A percentile compares a stretch with the other conserved stretches of the same genome.
phyloP scores from a whole-genome alignment of 345 rosid genomes.

The Punica granatum region DNA sequence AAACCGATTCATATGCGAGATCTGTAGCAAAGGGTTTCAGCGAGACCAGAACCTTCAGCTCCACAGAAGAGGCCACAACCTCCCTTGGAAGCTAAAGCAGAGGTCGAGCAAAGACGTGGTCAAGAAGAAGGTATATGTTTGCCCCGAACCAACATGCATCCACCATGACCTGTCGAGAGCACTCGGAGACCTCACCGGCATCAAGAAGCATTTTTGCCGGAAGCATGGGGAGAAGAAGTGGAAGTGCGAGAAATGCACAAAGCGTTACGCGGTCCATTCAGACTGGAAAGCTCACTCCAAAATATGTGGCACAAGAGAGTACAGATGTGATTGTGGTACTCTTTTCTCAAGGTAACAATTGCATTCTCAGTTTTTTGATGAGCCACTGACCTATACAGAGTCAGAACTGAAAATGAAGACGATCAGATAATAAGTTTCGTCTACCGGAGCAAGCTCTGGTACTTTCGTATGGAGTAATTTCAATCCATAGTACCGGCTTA shows the following conservation, averaged over 20 bases:
- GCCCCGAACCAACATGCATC: conserved; percentile 46
- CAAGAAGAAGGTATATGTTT: conserved; percentile 45
- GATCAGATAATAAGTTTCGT: too few relatives aligned
- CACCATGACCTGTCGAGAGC: conserved; percentile 59
- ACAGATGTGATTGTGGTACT: conserved; percentile 55
- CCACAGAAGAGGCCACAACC: conserved; percentile 58
- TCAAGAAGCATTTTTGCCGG: conserved; percentile 55
- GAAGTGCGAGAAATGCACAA: conserved; percentile 58
- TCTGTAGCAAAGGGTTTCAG: conserved; percentile 58
- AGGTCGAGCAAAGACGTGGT: conserved; percentile 35
- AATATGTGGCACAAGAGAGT: conserved; percentile 59
- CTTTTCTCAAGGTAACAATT: conserved; percentile 47
- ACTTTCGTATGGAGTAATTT: too few relatives aligned
- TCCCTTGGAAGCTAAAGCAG: conserved; percentile 65
- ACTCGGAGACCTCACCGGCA: conserved; percentile 61
- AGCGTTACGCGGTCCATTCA: conserved; percentile 56
- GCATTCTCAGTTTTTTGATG: too few relatives aligned
- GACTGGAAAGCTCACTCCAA: conserved; percentile 67
- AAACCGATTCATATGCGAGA: conserved; percentile 51
- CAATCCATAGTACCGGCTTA: too few relatives aligned
- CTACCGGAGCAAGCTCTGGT: too few relatives aligned
- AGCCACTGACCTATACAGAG: too few relatives aligned
- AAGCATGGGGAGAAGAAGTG: conserved; percentile 65
- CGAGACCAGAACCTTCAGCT: conserved; percentile 71
- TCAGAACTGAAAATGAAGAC: too few relatives aligned